A percentile compares a stretch with the other conserved stretches of the same genome.
Evolutionary conservation across 495 filamentous ascomycete genomes (phyloP).

Genomic region (Hyaloscypha bicolor): DNA sequence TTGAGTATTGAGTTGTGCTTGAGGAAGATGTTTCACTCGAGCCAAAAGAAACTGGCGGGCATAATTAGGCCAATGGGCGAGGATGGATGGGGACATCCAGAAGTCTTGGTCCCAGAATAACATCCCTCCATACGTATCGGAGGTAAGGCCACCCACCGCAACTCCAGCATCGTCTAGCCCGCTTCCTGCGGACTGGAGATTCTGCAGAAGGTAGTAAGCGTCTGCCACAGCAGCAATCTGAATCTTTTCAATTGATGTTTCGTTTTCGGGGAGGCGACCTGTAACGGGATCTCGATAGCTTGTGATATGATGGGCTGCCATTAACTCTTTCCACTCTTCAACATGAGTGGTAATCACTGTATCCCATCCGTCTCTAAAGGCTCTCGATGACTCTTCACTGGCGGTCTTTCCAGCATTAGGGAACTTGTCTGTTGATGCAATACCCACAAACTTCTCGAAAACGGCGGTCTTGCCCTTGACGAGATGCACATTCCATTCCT

Average conservation of each 20-base stretch:
- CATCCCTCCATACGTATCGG: constrained; percentile 54
- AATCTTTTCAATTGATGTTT: constrained; percentile 58
- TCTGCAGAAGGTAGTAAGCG: constrained; percentile 68
- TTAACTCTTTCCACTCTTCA: constrained; percentile 45
- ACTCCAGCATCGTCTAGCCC: constrained; percentile 52
- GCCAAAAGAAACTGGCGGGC: constrained; percentile 50
- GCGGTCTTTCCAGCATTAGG: constrained; percentile 37
- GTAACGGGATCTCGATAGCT: constrained; percentile 55
- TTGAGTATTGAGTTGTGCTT: constrained; percentile 50
- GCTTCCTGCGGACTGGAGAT: constrained; percentile 45
- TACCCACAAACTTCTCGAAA: constrained; percentile 53
- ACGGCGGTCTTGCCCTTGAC: constrained; percentile 39
- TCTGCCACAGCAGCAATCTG: constrained; percentile 65
- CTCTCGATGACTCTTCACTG: constrained; percentile 31
- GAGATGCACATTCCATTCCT: constrained; percentile 44
- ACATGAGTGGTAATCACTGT: constrained; percentile 41
- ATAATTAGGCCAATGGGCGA: constrained; percentile 46
- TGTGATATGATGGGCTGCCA: constrained; percentile 58
- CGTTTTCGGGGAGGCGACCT: constrained; percentile 57
- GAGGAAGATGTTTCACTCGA: constrained; percentile 42
- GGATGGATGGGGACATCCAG: constrained; percentile 57
- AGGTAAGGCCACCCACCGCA: constrained; percentile 51
- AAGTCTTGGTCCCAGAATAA: constrained; percentile 53
- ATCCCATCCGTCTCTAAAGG: constrained; percentile 41
- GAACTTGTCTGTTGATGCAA: constrained; percentile 55